phyloP scores from a whole-genome alignment of 2,329 filamentous ascomycete genomes.

The Alternaria dauci region DNA sequence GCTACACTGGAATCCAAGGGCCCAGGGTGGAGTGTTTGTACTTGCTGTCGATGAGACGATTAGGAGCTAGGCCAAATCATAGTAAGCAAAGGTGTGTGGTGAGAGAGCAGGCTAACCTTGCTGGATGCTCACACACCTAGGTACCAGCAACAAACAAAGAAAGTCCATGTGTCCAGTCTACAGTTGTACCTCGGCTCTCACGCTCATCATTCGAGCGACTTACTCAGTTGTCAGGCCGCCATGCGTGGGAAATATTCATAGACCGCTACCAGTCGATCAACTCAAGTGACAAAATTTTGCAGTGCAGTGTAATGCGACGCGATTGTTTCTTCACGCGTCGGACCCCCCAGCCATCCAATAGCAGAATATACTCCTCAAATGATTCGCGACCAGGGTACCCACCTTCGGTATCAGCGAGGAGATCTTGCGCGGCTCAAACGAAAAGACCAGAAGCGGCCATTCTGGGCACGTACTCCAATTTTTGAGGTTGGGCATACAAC shows the following conservation, averaged over 20 bases:
- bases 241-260: not conserved
- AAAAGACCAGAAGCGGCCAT: not conserved
- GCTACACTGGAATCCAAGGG: not conserved
- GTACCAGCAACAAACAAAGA: not conserved
- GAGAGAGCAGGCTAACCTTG: not conserved
- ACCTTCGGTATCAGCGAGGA: not conserved
- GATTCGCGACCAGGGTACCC: not conserved
- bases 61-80: not conserved
- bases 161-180: not conserved
- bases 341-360: not conserved
- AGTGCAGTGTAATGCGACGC: not conserved
- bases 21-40: not conserved
- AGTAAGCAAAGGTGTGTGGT: not conserved
- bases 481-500: slow-evolving; percentile 9
- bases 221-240: not conserved
- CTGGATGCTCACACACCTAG: not conserved
- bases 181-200: not conserved
- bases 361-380: not conserved
- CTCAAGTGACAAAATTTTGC: not conserved
- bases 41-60: not conserved
- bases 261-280: not conserved
- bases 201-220: not conserved
- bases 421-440: not conserved
- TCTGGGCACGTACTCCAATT: slow-evolving; percentile 4
- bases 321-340: not conserved